Conservation (phyloP, 2,329 filamentous ascomycete genomes). For the Aspergillus thermomutatus region DNA sequence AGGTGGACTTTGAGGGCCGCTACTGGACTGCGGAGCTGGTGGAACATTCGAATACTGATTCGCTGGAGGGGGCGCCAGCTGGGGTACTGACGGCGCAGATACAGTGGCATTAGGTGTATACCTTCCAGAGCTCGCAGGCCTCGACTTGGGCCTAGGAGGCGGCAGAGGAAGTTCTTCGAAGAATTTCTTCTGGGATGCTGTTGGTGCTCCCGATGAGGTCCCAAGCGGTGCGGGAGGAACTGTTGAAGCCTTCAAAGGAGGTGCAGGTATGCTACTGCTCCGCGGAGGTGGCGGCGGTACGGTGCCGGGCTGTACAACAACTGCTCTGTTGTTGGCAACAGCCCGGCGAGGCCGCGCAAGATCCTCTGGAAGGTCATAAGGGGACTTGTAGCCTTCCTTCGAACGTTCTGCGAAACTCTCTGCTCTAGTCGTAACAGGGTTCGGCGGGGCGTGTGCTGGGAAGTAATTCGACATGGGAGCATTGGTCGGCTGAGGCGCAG, state of each 20-base stretch:
- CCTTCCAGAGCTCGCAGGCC: slow-evolving; percentile 49
- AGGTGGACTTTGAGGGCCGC: slow-evolving; percentile 14
- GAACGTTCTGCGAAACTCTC: slow-evolving; percentile 88
- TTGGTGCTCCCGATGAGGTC: slow-evolving; percentile 31
- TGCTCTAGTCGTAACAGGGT: slow-evolving; percentile 47
- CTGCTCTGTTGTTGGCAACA: slow-evolving; percentile 55
- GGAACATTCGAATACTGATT: slow-evolving; percentile 19
- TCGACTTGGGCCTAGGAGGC: slow-evolving; percentile 51
- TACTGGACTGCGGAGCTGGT: slow-evolving; percentile 18
- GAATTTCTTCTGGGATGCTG: slow-evolving; percentile 52
- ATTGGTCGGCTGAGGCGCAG: slow-evolving; percentile 12
- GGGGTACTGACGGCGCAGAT: slow-evolving; percentile 16
- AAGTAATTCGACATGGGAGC: slow-evolving; percentile 24
- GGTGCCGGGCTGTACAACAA: slow-evolving; percentile 43
- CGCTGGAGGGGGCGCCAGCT: slow-evolving; percentile 11
- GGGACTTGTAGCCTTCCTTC: slow-evolving; percentile 89
- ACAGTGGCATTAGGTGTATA: slow-evolving; percentile 37
- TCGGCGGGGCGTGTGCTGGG: slow-evolving; percentile 23
- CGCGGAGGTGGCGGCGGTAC: slow-evolving; percentile 56
- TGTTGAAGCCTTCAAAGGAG: slow-evolving; percentile 15
- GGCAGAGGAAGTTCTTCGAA: slow-evolving; percentile 72
- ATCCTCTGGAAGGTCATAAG: slow-evolving; percentile 92
- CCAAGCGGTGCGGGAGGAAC: slow-evolving; percentile 22
- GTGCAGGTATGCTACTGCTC: slow-evolving; percentile 57
- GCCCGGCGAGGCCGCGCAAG: slow-evolving; percentile 65